Conservation (phyloP, 2,329 filamentous ascomycete species). For the Colletotrichum nymphaeae region DNA sequence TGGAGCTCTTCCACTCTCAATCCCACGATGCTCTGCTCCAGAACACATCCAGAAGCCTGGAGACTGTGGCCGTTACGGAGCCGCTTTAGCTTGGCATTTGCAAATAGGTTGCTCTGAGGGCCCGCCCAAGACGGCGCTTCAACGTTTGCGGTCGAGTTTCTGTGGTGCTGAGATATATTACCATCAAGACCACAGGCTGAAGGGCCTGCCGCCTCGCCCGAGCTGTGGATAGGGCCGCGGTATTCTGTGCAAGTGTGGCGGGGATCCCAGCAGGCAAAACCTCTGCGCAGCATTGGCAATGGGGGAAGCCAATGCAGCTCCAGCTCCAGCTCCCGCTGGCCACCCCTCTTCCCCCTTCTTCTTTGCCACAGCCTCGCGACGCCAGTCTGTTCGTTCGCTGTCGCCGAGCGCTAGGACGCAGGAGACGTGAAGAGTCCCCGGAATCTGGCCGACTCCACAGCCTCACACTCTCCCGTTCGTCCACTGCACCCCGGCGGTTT, state of each 20-base stretch:
- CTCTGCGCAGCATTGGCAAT: slow-evolving; percentile 30
- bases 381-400: slow-evolving; percentile 29
- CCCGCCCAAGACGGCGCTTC: slow-evolving; percentile 19
- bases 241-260: slow-evolving; percentile 9
- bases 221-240: not conserved
- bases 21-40: slow-evolving; percentile 24
- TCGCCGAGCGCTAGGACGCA: slow-evolving; percentile 30
- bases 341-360: slow-evolving; percentile 12
- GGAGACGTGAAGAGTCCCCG: slow-evolving; percentile 21
- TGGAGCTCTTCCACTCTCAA: slow-evolving; percentile 6
- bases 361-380: slow-evolving; percentile 34
- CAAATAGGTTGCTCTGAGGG: slow-evolving; percentile 28
- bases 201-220: slow-evolving; percentile 21
- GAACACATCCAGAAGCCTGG: slow-evolving; percentile 33
- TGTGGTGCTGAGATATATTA: slow-evolving; percentile 18
- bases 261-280: slow-evolving; percentile 23
- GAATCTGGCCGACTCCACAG: slow-evolving; percentile 33
- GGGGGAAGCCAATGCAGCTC: not conserved
- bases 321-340: not conserved
- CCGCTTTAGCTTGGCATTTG: slow-evolving; percentile 28
- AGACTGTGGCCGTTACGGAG: slow-evolving; percentile 20
- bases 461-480: not conserved
- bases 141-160: slow-evolving; percentile 8
- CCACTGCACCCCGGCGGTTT: slow-evolving; percentile 3
- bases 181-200: slow-evolving; percentile 12